Evolutionary conservation across 2,329 filamentous ascomycete species (phyloP).

Genomic region (Epichloe bromicola): DNA sequence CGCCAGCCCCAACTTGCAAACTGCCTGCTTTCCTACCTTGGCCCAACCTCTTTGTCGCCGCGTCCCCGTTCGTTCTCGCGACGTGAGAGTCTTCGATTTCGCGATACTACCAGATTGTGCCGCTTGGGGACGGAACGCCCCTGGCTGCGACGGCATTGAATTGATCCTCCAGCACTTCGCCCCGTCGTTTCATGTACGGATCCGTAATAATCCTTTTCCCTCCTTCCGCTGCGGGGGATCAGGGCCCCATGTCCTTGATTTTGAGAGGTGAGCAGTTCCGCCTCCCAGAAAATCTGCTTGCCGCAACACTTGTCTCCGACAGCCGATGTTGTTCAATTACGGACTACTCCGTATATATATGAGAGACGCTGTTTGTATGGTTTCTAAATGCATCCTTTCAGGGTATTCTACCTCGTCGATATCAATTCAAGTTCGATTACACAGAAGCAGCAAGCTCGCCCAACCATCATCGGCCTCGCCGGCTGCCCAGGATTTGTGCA

Average conservation of each 20-base stretch:
- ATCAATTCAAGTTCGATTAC: too few species aligned
- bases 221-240: not conserved
- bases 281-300: not conserved
- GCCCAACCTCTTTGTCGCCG: too few species aligned
- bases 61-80: too few species aligned
- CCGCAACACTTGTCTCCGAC: not conserved
- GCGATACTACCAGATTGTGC: not conserved
- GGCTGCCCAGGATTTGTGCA: not conserved
- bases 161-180: not conserved
- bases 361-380: too few species aligned
- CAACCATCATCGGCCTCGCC: not conserved
- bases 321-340: not conserved
- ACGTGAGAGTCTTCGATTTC: too few species aligned
- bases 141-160: not conserved
- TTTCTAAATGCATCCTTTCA: not conserved
- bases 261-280: not conserved
- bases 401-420: not conserved
- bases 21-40: not conserved
- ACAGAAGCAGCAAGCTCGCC: not conserved
- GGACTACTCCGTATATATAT: too few species aligned
- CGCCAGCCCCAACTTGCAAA: not conserved
- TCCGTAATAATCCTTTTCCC: too few species aligned
- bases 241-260: not conserved
- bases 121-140: not conserved
- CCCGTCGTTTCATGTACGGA: not conserved